phyloP scores from a whole-genome alignment of 306 rosid species.

The Citrullus colocynthis region DNA sequence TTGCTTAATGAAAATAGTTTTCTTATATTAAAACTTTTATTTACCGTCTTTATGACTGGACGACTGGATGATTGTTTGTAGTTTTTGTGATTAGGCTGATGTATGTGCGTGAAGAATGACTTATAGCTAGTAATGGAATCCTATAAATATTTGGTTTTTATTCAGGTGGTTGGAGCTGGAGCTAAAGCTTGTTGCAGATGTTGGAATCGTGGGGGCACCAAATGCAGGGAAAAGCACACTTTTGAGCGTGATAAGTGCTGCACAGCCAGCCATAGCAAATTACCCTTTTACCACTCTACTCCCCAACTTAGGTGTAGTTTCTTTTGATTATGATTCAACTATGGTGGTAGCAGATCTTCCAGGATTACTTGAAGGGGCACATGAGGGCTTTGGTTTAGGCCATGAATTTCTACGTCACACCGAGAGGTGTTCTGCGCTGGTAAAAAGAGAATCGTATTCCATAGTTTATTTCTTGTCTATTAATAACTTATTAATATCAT shows the following conservation, averaged over 20 bases:
- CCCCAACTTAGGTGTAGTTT: constrained; percentile 92
- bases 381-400: constrained; percentile 90
- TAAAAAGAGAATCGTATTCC: constrained; percentile 21
- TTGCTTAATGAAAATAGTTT: not conserved
- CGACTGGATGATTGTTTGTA: not conserved
- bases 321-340: constrained; percentile 77
- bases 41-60: not conserved
- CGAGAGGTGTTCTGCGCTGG: constrained; percentile 94
- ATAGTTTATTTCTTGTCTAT: not conserved
- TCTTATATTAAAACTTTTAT: not conserved
- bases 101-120: not conserved
- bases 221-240: constrained; percentile 97
- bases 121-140: not conserved
- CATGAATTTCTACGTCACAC: constrained; percentile 92
- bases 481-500: no score
- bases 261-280: constrained; percentile 77
- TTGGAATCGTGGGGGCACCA: constrained; percentile 94
- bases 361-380: constrained; percentile 98
- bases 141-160: not conserved
- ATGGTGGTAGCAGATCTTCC: constrained; percentile 97
- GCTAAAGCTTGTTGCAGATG: constrained; percentile 92
- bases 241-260: constrained; percentile 90
- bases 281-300: constrained; percentile 94
- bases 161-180: constrained; percentile 96
- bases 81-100: not conserved